Base-by-base conservation (phyloP, 192 early-diverging fungal species). In the Rhizophagus sp. region DNA sequence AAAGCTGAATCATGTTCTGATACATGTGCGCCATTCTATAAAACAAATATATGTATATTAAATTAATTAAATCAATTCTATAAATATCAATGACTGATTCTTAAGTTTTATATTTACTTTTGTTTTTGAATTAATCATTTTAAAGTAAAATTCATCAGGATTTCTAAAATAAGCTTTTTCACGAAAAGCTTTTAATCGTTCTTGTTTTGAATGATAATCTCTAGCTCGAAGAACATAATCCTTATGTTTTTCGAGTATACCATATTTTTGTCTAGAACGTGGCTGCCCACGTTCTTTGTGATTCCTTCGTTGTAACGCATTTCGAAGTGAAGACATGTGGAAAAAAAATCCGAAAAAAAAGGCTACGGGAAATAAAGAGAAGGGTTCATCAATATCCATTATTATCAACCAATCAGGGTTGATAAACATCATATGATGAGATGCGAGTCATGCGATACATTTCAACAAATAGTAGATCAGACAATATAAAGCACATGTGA, bases 91-190 rank as follows among this genome's bases (percentile, higher is more conserved):
- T 25, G 39, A 41, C 0, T 41, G 7, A 7, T 41, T 9, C 39
- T 0, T 7, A 7, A 41, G 2, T 47, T n/a, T n/a, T 36, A 13
- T 9, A 17, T 22, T 47, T 83, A 90, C 88, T 84, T 95, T 94
- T 74, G 95, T 94, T 80, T 93, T 90, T 25, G 91, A 81, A 80
- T 93, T 93, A 83, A 97, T 91, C 98, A 99, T 99, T 83, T 92
- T 94, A 82, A 96, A 97, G 88, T 98, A 98, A 84, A 99, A 99
- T 88, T 99, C 98, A 84, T 99, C 98, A 4, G 95, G 96, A 86
- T 99, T 99, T 80, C 92, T 87, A 73, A 91, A 87, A 17, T 91
- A 84, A 4, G 98, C 98, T 81, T 97, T 97, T 81, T 95, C 90
- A 39, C 91, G 88, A 83, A 99, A 88, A 30, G 91, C 88, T 88